Conservation (phyloP, 345 rosid genomes). For the Lepidium sativum region DNA sequence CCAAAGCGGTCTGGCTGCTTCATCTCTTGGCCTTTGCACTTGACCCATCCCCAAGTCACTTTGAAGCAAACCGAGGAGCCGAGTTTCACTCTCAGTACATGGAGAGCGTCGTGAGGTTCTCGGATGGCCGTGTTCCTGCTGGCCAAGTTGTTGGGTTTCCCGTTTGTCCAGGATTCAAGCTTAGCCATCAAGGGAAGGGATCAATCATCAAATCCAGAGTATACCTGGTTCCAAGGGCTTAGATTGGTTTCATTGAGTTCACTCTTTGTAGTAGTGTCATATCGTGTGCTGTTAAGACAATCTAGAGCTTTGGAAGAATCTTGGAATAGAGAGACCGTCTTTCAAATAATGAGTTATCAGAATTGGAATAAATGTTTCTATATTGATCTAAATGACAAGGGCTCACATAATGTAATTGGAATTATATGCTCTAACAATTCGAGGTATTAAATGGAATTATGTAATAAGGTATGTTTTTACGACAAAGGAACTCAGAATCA, state of each 20-base stretch:
- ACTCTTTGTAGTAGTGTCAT: slow-evolving; percentile 12
- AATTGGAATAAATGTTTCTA: neutral
- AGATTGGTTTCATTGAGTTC: slow-evolving; percentile 3
- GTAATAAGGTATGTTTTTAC: slow-evolving; percentile 9
- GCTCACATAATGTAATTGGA: slow-evolving; percentile 5
- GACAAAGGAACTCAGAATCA: slow-evolving; percentile 17
- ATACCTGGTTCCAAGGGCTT: slow-evolving; percentile 47
- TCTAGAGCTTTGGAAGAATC: neutral
- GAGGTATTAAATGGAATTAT: slow-evolving; percentile 6
- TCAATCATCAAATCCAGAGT: slow-evolving; percentile 80
- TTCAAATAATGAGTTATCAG: neutral
- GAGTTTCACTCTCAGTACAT: slow-evolving; percentile 72
- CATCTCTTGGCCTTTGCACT: slow-evolving; percentile 92
- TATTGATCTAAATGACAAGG: slow-evolving; percentile 9
- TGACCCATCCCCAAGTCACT: slow-evolving; percentile 73
- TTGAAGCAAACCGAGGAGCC: slow-evolving; percentile 78
- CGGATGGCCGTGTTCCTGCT: slow-evolving; percentile 50
- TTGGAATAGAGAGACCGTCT: slow-evolving; percentile 7
- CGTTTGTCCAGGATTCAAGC: slow-evolving; percentile 83
- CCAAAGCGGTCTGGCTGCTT: slow-evolving; percentile 86
- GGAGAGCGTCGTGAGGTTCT: slow-evolving; percentile 73
- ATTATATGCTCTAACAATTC: slow-evolving; percentile 12
- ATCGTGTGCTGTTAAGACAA: neutral
- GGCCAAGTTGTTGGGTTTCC: slow-evolving; percentile 81
- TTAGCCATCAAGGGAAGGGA: slow-evolving; percentile 48